Evolutionary conservation across 1,139 yeast species (phyloP), one percentile per base, ranked within the genome.

Genomic region (Candida dubliniensis): DNA sequence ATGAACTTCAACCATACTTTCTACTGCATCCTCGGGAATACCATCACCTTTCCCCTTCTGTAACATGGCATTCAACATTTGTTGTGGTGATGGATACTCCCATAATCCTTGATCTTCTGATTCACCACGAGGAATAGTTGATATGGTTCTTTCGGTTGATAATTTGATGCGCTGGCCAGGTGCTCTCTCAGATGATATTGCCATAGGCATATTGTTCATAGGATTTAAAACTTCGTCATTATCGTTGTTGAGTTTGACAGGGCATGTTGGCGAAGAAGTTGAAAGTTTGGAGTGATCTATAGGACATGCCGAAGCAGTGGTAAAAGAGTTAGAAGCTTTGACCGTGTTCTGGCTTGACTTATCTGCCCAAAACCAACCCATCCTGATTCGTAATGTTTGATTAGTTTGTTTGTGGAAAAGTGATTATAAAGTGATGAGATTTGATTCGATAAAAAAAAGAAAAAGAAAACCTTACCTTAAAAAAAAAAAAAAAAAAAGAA

Each of bases 51-150:
- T 90, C 11, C 97, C 96, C 67, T 93, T 93, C 52, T 93, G 80
- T 36, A 90, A 70, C 98, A 93, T 93, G 24, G 99, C 99, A 60
- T 91, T 91, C 52, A 90, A 82, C 99, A 93, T 95, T 63, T 93
- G 99, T 64, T 93, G 99, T 1, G 99, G 99, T 2, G 96, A 89
- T 2, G 99, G 99, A 62, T 95, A 93, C 64, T 93, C 99, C 99
- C 99, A 93, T 38, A 84, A 81, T 0, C 95, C 91, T 49, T 79
- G 79, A 24, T 70, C 76, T 3, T 69, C 72, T n/a, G 66, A 60
- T 32, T 76, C 79, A 24, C 98, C 98, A 52, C 89, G 77, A 14
- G 99, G 99, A 47, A 93, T 93, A 4, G 90, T 70, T 9, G 96
- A 88, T 36, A 84, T 66, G 3, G 96, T 86, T 56, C 97, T 80